Base-by-base conservation (phyloP, 805 yeast species). In the Saccharomycopsis fodiens region DNA sequence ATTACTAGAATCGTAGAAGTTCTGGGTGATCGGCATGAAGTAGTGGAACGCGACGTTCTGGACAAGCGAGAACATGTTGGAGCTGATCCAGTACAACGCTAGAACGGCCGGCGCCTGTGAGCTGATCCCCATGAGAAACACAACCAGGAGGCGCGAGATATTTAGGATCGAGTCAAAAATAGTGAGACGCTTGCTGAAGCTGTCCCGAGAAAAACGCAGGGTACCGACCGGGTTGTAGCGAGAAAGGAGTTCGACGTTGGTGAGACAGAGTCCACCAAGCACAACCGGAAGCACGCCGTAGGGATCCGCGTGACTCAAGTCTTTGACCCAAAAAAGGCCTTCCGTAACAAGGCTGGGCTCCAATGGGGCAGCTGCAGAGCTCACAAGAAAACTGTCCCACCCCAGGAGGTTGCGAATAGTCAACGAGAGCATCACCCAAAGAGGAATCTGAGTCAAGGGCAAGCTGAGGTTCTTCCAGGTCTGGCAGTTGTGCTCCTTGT, bases 61-160 rank as follows among this genome's bases (percentile, higher is more conserved):
- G 0, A 75, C 50, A 48, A 85, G 64, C 2, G 97, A 88, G 58
- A 71, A 89, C 3, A 72, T 54, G 58, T 87, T 89, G 0, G 96
- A 87, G 39, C 91, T 78, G 25, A 86, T 72, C 98, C 97, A 91
- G 63, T 89, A 91, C n/a, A 87, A 59, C 0, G 82, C 76, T 30
- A 89, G 65, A 0, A 94, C 86, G 23, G 81, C 68, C 0, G 97
- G 95, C 0, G 95, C 94, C 56, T 88, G 93, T 35, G 88, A 76
- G 0, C 95, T 72, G 16, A 88, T 68, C 3, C 87, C 88, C 82
- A 87, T 86, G 63, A 91, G 68, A 52, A 85, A 78, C 1, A 88
- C 78, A 43, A 85, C 77, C 19, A 91, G 78, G 52, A 85, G 69
- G 55, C 96, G 69, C 2, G 94, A 76, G 1, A 85, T 57, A 51